phyloP scores from a whole-genome alignment of 1,284 basidiomycete species.

The Ganoderma leucocontextum region DNA sequence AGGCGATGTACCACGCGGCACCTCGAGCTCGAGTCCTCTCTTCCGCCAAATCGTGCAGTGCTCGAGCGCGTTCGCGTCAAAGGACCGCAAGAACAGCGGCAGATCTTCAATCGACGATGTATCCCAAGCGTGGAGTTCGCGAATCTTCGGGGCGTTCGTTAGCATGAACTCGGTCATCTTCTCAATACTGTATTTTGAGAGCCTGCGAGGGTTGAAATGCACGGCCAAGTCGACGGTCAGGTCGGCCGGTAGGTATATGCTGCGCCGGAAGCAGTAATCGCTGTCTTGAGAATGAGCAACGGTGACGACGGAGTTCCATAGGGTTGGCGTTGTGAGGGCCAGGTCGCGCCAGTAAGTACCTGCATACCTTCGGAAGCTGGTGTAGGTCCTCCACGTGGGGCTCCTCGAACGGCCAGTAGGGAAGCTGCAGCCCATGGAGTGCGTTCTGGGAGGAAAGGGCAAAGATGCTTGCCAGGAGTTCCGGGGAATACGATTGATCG shows the following conservation, averaged over 20 bases:
- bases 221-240: not conserved
- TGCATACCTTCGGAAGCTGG: not conserved
- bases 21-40: not conserved
- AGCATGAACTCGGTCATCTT: not conserved
- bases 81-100: not conserved
- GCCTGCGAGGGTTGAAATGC: not conserved
- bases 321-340: not conserved
- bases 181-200: not conserved
- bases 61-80: not conserved
- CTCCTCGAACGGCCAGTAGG: not conserved
- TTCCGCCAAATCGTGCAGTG: not conserved
- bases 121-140: not conserved
- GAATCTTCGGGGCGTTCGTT: not conserved
- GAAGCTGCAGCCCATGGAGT: not conserved
- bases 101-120: not conserved
- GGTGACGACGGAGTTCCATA: not conserved
- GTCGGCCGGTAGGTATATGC: not conserved
- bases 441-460: not conserved
- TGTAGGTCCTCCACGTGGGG: not conserved
- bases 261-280: not conserved
- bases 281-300: not conserved
- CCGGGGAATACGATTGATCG: constrained; percentile 16
- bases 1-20: too few species aligned
- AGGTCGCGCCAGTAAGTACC: constrained; percentile 9
- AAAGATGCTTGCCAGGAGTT: constrained; percentile 10